phyloP scores from a whole-genome alignment of 2,329 filamentous ascomycete species.

The Exophiala lecanii-corni region DNA sequence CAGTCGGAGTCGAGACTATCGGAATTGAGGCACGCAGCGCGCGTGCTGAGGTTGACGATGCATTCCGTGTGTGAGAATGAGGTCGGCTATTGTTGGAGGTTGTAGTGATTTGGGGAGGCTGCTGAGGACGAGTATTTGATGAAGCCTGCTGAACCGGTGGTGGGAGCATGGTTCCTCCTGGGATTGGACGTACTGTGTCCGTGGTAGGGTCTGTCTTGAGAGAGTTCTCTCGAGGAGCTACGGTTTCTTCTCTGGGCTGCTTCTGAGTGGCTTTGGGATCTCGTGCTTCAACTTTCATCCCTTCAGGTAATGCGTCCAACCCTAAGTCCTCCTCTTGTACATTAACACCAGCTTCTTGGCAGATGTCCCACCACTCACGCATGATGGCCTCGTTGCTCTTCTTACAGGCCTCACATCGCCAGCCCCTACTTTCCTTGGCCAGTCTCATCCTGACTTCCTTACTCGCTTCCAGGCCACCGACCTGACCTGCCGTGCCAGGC shows the following conservation, averaged over 20 bases:
- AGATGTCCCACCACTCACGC: slow-evolving; percentile 60
- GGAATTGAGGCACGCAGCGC: slow-evolving; percentile 43
- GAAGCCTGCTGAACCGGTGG: too few species aligned
- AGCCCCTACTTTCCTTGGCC: slow-evolving; percentile 62
- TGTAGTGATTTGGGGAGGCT: not conserved
- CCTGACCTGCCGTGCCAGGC: slow-evolving; percentile 70
- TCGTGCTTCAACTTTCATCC: slow-evolving; percentile 63
- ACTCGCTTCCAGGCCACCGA: slow-evolving; percentile 79
- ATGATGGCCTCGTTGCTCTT: slow-evolving; percentile 71
- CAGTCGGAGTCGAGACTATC: slow-evolving; percentile 17
- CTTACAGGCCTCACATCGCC: slow-evolving; percentile 66
- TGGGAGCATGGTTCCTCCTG: too few species aligned
- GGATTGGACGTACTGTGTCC: too few species aligned
- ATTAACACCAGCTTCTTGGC: slow-evolving; percentile 40
- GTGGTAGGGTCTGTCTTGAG: not conserved
- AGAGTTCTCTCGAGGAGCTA: not conserved
- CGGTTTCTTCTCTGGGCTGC: not conserved
- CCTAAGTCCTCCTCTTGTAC: slow-evolving; percentile 37
- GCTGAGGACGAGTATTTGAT: not conserved
- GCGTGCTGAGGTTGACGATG: not conserved
- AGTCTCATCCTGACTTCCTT: slow-evolving; percentile 63
- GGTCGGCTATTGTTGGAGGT: not conserved
- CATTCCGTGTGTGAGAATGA: not conserved
- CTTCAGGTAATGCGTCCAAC: slow-evolving; percentile 48
- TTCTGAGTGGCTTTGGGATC: slow-evolving; percentile 44